A percentile compares a stretch with the other conserved stretches of the same genome.
phyloP scores from a whole-genome alignment of 176 grass and related monocot species.

The Zea luxurians region DNA sequence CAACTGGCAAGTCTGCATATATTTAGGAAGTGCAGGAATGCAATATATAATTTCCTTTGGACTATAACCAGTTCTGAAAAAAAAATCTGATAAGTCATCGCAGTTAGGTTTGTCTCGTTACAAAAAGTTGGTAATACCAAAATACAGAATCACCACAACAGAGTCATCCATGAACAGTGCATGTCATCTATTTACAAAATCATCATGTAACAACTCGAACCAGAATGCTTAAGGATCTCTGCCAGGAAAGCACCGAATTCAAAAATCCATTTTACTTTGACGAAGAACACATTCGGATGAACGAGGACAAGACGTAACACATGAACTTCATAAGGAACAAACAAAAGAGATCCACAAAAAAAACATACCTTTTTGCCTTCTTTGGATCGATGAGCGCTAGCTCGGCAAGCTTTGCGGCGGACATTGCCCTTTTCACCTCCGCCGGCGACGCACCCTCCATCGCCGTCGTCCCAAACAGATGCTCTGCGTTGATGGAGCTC shows the following conservation, averaged over 20 bases:
- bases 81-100: not conserved
- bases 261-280: not conserved
- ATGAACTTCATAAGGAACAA: not conserved
- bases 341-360: not conserved
- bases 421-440: conserved; percentile 67
- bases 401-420: conserved; percentile 70
- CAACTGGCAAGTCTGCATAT: not conserved
- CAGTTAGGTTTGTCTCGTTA: not conserved
- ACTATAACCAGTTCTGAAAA: not conserved
- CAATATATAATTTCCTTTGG: not conserved
- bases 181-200: conserved; percentile 1
- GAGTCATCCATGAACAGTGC: not conserved
- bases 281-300: conserved; percentile 22
- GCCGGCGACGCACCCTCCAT: conserved; percentile 43
- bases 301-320: not conserved
- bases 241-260: not conserved
- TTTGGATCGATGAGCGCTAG: conserved; percentile 73
- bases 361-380: conserved; percentile 72
- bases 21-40: not conserved
- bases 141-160: not conserved
- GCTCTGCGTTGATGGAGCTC: conserved; percentile 47
- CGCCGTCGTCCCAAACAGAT: conserved; percentile 45
- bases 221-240: not conserved
- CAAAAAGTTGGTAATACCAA: not conserved
- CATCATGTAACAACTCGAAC: not conserved